These are phyloP conservation scores for Mycena floridula DNA, from an alignment of 768 basidiomycete genomes.

Conservation along the genomic window DNA sequence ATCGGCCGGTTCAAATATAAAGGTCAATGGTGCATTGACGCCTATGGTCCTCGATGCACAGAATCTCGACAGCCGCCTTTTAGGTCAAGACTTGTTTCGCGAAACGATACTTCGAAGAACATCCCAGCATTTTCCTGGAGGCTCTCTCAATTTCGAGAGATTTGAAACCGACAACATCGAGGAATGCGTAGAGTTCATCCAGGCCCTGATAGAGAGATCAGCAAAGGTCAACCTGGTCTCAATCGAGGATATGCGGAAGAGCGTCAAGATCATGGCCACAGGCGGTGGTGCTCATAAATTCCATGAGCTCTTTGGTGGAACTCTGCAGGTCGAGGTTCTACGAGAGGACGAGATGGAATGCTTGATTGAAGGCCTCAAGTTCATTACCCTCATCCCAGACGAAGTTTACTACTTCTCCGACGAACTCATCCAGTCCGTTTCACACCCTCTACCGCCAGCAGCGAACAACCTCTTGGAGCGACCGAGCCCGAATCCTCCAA, in stretches of 20 bases:
- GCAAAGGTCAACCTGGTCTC: constrained; percentile 82
- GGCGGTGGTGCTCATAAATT: constrained; percentile 97
- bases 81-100: constrained; percentile 42
- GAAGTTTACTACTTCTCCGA: constrained; percentile 99
- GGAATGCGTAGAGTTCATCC: constrained; percentile 81
- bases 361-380: constrained; percentile 91
- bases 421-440: constrained; percentile 76
- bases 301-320: constrained; percentile 71
- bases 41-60: constrained; percentile 67
- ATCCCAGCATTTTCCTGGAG: constrained; percentile 86
- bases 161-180: constrained; percentile 91
- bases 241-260: constrained; percentile 83
- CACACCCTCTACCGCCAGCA: constrained; percentile 23
- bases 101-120: constrained; percentile 65
- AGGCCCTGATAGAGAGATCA: constrained; percentile 79
- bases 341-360: constrained; percentile 99
- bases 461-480: constrained; percentile 49
- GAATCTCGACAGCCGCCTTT: constrained; percentile 27
- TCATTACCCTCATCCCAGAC: constrained; percentile 91
- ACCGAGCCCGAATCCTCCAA: constrained; percentile 87
- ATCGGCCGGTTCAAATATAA: constrained; percentile 26
- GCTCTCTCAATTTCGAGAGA: constrained; percentile 94
- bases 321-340: constrained; percentile 77
- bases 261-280: constrained; percentile 96
- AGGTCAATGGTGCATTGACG: constrained; percentile 72